A percentile compares a stretch with the other conserved stretches of the same genome.
Evolutionary conservation across 208 protist species (phyloP).

Genomic region (Acanthamoeba pearcei): DNA sequence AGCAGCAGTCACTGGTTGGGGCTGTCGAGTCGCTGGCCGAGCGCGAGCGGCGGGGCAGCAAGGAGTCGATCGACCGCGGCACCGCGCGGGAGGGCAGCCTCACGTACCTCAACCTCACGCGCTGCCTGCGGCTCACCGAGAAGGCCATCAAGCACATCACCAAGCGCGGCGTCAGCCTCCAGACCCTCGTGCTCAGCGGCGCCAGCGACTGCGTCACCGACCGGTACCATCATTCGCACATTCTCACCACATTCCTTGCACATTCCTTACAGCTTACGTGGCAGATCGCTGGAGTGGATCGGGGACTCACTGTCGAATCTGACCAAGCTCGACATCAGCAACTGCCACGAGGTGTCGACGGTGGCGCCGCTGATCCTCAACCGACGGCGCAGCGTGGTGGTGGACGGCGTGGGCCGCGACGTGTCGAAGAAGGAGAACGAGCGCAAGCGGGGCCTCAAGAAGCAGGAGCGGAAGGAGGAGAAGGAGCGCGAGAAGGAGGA

Average conservation of each 20-base stretch:
- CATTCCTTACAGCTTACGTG: background rate
- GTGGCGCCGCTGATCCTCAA: constrained; percentile 42
- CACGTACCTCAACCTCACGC: constrained; percentile 44
- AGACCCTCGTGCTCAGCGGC: constrained; percentile 39
- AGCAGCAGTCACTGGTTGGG: background rate
- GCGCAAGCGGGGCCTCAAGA: constrained; percentile 27
- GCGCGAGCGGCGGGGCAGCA: constrained; percentile 28
- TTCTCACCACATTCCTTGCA: background rate
- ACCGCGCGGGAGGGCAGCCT: background rate
- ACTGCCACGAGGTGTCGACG: constrained; percentile 62
- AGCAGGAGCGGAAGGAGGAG: constrained; percentile 1
- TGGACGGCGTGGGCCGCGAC: background rate
- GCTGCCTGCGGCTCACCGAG: constrained; percentile 43
- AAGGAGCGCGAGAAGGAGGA: constrained; percentile 42
- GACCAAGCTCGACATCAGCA: constrained; percentile 59
- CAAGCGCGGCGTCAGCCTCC: constrained; percentile 24
- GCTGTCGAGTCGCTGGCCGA: background rate
- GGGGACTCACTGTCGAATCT: constrained; percentile 11
- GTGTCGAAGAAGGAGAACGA: background rate
- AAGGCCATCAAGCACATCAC: constrained; percentile 65
- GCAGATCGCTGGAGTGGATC: constrained; percentile 41
- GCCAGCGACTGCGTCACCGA: constrained; percentile 58
- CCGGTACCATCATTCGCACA: background rate
- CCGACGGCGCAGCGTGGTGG: background rate
- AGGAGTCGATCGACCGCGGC: background rate